phyloP scores from a whole-genome alignment of 1,139 yeast species.

The Groenewaldozyma sp. region DNA sequence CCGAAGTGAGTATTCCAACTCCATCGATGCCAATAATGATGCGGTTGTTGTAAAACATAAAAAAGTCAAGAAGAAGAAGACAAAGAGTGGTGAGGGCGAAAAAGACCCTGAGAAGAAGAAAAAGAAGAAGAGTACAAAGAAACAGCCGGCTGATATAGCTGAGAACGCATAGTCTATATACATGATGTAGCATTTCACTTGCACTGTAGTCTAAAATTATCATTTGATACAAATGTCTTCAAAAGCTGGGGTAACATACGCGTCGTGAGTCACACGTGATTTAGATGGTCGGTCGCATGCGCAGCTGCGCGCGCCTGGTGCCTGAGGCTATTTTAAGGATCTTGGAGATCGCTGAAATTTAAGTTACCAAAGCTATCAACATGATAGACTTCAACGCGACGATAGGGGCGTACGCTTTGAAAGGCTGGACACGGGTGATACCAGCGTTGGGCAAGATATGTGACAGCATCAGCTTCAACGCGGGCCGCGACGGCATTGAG shows the following conservation, averaged over 20 bases:
- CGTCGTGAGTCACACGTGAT: too few relatives aligned
- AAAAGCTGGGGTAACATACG: too few relatives aligned
- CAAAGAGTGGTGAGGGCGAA: constrained; percentile 7
- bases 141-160: neutral
- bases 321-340: too few relatives aligned
- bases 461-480: neutral
- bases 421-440: constrained; percentile 1
- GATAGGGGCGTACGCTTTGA: neutral
- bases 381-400: constrained; percentile 1
- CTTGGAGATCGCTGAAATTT: too few relatives aligned
- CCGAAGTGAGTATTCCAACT: constrained; percentile 14
- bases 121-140: constrained; percentile 3
- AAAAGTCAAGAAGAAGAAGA: constrained; percentile 21
- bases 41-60: constrained; percentile 21
- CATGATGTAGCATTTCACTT: too few relatives aligned
- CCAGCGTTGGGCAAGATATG: constrained; percentile 2
- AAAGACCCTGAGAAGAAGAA: constrained; percentile 1
- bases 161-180: too few relatives aligned
- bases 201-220: too few relatives aligned
- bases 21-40: constrained; percentile 9
- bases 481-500: constrained; percentile 8
- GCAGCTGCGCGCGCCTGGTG: too few relatives aligned
- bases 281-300: too few relatives aligned
- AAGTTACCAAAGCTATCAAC: too few relatives aligned
- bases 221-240: too few relatives aligned